Base-by-base conservation (phyloP, 192 early-diverging fungal species). In the Mortierella claussenii region DNA sequence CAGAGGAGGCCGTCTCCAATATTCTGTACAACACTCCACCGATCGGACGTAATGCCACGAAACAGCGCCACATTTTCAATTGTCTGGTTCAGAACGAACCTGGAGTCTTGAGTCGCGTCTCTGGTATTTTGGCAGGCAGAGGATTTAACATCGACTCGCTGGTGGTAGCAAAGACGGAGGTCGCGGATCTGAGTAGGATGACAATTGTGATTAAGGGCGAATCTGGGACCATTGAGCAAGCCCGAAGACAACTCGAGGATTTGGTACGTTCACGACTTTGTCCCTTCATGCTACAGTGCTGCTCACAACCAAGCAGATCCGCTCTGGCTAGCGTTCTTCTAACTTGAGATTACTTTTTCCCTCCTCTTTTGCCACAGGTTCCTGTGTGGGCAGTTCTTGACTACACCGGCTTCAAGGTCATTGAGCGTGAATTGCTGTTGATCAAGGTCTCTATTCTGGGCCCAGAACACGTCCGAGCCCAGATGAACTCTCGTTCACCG, bases 91-190 rank as follows among this genome's bases (percentile, higher is more conserved):
- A 92, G 64, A 93, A 96, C 81, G 94, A 95, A 62, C 94, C 92
- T n/a, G 92, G 92, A 50, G 93, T 94, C 23, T 79, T 95, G 43
- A 88, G 88, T 76, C 86, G 91, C 56, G 86, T 94, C 4, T 91
- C 87, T 64, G 97, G 93, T 21, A 93, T 96, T 60, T 83, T 99
- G 80, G 97, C 97, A 5, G 96, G 89, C 20, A 84, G 97, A 47
- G 95, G 96, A 0, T 97, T 98, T 83, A 99, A 98, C 79, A 99
- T 99, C 75, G 97, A 99, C 75, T 94, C 95, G 50, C 82, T 99
- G 43, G 96, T 99, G 10, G 97, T 97, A 10, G 92, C 94, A 69
- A 96, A 94, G 62, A 99, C 97, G 23, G 95, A 99, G 69, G 96
- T 96, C 13, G 88, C 89, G 1, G 95, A 96, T 59, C 86, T 99